A percentile compares a stretch with the other conserved stretches of the same genome.
phyloP scores from a whole-genome alignment of 768 basidiomycete genomes.

The Pleurotus eryngii region DNA sequence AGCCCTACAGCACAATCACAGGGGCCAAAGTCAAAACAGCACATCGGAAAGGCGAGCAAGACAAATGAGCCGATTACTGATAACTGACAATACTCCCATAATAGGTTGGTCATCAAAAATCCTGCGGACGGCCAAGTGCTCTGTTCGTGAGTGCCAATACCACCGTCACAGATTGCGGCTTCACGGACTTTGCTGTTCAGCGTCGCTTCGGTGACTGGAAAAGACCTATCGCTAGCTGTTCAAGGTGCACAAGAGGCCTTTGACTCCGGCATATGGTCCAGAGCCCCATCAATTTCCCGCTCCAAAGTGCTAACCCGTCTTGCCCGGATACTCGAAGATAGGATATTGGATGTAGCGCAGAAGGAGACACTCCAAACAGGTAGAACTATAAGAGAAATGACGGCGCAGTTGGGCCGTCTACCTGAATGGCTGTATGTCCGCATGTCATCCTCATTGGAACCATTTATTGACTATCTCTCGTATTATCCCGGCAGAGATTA shows the following conservation, averaged over 20 bases:
- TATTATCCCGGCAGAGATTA: conserved; percentile 52
- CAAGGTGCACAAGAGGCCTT: conserved; percentile 54
- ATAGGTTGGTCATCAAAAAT: conserved; percentile 55
- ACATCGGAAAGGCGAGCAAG: too few species aligned
- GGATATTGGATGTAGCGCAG: conserved; percentile 54
- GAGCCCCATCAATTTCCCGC: conserved; percentile 51
- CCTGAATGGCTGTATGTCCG: conserved; percentile 80
- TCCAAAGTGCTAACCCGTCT: conserved; percentile 64
- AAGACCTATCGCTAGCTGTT: conserved; percentile 52
- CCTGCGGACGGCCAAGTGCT: conserved; percentile 65
- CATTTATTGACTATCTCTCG: background rate
- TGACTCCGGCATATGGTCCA: conserved; percentile 72
- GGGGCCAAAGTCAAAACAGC: too few species aligned
- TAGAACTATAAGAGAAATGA: conserved; percentile 81
- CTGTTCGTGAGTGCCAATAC: conserved; percentile 42
- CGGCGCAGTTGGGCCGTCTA: conserved; percentile 67
- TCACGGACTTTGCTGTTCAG: conserved; percentile 28
- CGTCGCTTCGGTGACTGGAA: conserved; percentile 48
- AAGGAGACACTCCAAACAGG: conserved; percentile 79
- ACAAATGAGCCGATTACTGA: too few species aligned
- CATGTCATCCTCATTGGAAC: background rate
- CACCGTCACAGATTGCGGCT: background rate
- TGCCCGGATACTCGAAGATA: conserved; percentile 57
- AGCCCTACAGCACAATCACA: too few species aligned
- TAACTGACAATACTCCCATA: background rate